phyloP scores from a whole-genome alignment of 78 protist species.

The Bodo saltans region DNA sequence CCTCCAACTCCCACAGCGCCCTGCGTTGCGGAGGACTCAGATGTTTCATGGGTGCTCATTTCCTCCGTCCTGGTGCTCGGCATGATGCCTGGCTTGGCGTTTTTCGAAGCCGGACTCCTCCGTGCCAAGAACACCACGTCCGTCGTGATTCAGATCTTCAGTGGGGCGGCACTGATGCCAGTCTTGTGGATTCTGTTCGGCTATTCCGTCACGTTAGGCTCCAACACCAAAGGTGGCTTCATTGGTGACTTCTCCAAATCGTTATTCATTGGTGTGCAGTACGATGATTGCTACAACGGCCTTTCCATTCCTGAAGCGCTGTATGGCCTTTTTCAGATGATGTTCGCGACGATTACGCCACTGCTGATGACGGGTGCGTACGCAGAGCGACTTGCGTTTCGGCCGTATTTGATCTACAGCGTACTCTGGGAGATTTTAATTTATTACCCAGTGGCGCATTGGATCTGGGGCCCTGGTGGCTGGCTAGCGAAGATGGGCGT shows the following conservation, averaged over 20 bases:
- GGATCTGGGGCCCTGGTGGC: slow-evolving; percentile 56
- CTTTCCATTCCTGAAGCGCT: slow-evolving; percentile 5
- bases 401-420: slow-evolving; percentile 50
- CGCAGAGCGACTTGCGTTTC: slow-evolving; percentile 66
- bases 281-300: slow-evolving; percentile 32
- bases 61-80: slow-evolving; percentile 24
- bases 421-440: slow-evolving; percentile 69
- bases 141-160: slow-evolving; percentile 58
- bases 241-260: slow-evolving; percentile 48
- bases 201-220: slow-evolving; percentile 60
- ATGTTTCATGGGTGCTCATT: slow-evolving; percentile 20
- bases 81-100: slow-evolving; percentile 78
- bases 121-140: slow-evolving; percentile 67
- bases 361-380: slow-evolving; percentile 79
- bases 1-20: too few relatives aligned
- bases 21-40: too few relatives aligned
- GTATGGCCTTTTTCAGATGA: slow-evolving; percentile 70
- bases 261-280: slow-evolving; percentile 35
- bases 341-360: slow-evolving; percentile 86
- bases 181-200: slow-evolving; percentile 73
- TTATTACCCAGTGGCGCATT: slow-evolving; percentile 80
- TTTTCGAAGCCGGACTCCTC: slow-evolving; percentile 76
- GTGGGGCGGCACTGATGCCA: slow-evolving; percentile 46
- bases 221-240: slow-evolving; percentile 44
- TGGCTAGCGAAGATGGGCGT: slow-evolving; percentile 55